Conservation (phyloP, 2,329 filamentous ascomycete species). For the Fusarium phyllophilum region DNA sequence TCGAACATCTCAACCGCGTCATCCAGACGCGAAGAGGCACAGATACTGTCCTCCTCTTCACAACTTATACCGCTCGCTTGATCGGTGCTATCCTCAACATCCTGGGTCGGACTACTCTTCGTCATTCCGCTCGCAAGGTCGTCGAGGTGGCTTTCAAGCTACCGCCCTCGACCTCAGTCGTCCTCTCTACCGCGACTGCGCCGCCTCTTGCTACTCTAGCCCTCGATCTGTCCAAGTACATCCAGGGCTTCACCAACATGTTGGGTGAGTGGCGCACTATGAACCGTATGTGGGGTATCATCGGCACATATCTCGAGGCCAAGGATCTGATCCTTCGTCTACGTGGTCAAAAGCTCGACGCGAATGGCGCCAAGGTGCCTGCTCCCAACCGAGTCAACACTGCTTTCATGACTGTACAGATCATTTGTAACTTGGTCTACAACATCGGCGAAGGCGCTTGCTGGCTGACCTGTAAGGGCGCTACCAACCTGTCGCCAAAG, state of each 20-base stretch:
- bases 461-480: constrained; percentile 78
- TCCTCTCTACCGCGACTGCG: constrained; percentile 53
- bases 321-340: constrained; percentile 55
- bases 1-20: constrained; percentile 68
- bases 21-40: constrained; percentile 75
- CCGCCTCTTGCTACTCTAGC: constrained; percentile 55
- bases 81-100: constrained; percentile 61
- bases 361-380: constrained; percentile 45
- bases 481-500: constrained; percentile 68
- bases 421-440: constrained; percentile 74
- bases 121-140: constrained; percentile 61
- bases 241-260: constrained; percentile 71
- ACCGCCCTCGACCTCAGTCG: constrained; percentile 60
- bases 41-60: constrained; percentile 74
- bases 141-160: constrained; percentile 63
- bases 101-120: constrained; percentile 67
- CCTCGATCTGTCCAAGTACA: constrained; percentile 60
- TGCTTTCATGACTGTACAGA: constrained; percentile 72
- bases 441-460: constrained; percentile 86
- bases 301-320: constrained; percentile 78
- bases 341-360: constrained; percentile 49
- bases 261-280: constrained; percentile 79
- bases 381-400: constrained; percentile 52
- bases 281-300: constrained; percentile 77
- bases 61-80: constrained; percentile 74